Evolutionary conservation across 345 rosid species (phyloP).

Genomic region (Citrus hindsii): DNA sequence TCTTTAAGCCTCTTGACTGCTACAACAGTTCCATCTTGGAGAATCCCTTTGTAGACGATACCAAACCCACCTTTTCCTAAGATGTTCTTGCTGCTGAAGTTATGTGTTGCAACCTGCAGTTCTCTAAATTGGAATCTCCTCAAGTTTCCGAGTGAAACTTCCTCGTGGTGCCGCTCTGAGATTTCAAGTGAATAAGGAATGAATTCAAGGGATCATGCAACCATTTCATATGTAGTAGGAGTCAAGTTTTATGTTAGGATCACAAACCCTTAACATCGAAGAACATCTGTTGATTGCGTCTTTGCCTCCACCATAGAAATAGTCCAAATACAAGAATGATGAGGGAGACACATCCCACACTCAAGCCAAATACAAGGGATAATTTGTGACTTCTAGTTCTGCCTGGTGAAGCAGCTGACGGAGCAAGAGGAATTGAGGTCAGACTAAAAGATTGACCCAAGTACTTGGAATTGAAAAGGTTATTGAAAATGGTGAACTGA

Average conservation of each 20-base stretch:
- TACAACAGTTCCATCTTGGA: conserved; percentile 72
- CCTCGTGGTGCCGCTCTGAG: conserved; percentile 62
- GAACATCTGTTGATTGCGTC: conserved; percentile 56
- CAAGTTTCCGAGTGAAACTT: conserved; percentile 84
- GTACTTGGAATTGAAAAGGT: not conserved
- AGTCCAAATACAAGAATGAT: conserved; percentile 68
- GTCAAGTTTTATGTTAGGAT: conserved; percentile 8
- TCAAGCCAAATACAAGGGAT: conserved; percentile 71
- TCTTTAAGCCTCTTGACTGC: conserved; percentile 97
- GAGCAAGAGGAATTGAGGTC: conserved; percentile 10
- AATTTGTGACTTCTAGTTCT: conserved; percentile 58
- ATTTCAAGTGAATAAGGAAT: not conserved
- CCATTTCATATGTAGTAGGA: conserved; percentile 7
- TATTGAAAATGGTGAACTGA: not conserved
- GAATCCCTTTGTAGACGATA: conserved; percentile 82
- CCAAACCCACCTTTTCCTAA: conserved; percentile 97
- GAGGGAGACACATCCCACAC: conserved; percentile 59
- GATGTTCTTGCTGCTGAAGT: conserved; percentile 85
- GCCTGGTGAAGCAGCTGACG: conserved; percentile 34
- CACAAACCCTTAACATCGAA: conserved; percentile 78
- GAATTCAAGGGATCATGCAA: not conserved
- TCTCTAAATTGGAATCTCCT: conserved; percentile 86
- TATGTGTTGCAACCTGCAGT: conserved; percentile 76
- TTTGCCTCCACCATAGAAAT: conserved; percentile 82
- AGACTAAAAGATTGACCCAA: conserved; percentile 15